Conservation (phyloP, 164 flowering plant species). For the Vitis cinerea region DNA sequence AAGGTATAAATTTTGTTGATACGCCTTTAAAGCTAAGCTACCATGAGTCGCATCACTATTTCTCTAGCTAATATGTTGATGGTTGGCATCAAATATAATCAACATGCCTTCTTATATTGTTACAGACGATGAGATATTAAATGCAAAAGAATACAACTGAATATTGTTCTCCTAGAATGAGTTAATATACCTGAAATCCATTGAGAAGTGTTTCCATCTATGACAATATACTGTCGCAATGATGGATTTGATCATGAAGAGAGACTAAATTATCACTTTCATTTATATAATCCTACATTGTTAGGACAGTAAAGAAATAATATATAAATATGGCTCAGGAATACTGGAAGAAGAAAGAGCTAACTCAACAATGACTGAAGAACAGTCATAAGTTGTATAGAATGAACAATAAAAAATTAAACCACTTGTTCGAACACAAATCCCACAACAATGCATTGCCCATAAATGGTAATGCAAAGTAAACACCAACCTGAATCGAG, state of each 20-base stretch:
- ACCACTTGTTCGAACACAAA: not conserved
- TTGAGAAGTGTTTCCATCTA: constrained; percentile 96
- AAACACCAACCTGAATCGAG: constrained; percentile 75
- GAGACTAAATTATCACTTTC: constrained; percentile 98
- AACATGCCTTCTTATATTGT: no score
- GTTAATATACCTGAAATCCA: constrained; percentile 83
- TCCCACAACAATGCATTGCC: not conserved
- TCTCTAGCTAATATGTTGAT: no score
- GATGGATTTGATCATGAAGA: constrained; percentile 94
- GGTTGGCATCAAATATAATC: no score
- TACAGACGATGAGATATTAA: no score
- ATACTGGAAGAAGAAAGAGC: not conserved
- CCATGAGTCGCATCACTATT: no score
- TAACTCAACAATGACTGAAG: not conserved
- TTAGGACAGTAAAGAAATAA: constrained; percentile 1
- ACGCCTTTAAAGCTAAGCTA: no score
- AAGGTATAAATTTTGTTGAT: no score
- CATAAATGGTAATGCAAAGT: not conserved
- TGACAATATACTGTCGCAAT: constrained; percentile 84
- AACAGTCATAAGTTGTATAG: not conserved
- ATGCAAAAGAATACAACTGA: not conserved
- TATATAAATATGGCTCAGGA: not conserved
- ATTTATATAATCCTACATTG: constrained; percentile 80
- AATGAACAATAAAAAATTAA: not conserved
- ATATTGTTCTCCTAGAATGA: not conserved